A percentile compares a stretch with the other conserved stretches of the same genome.
These are phyloP conservation scores for Calonectria pteridis DNA, from an alignment of 2,329 filamentous ascomycete species.

Conservation along the genomic window DNA sequence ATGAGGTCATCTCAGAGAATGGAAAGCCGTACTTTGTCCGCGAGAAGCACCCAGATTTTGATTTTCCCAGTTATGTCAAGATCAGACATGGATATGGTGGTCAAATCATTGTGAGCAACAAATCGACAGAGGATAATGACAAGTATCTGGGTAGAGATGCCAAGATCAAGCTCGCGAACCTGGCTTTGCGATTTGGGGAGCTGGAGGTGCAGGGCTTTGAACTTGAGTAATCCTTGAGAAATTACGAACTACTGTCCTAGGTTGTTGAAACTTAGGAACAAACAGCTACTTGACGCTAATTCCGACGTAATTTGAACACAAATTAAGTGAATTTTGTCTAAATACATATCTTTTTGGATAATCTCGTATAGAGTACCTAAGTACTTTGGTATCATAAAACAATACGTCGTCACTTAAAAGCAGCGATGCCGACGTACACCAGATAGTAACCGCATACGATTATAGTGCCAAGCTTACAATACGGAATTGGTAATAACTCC, in stretches of 20 bases:
- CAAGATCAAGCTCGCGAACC: neutral
- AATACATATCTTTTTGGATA: neutral
- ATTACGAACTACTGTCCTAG: neutral
- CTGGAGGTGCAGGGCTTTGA: neutral
- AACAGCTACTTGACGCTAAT: neutral
- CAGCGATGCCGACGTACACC: neutral
- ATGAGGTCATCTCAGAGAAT: neutral
- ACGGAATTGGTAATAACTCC: neutral
- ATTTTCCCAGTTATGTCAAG: neutral
- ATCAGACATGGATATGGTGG: neutral
- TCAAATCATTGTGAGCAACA: neutral
- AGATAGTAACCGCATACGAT: neutral
- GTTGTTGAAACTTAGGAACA: neutral
- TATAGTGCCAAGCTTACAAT: neutral
- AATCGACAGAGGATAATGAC: neutral
- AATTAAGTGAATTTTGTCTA: neutral
- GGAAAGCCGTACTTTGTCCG: neutral
- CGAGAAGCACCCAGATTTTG: neutral
- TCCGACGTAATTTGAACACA: neutral
- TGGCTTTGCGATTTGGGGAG: neutral
- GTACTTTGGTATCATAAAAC: neutral
- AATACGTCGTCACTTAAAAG: neutral
- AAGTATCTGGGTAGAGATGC: neutral
- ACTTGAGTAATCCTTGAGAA: neutral
- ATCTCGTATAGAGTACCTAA: neutral